Base-by-base conservation (phyloP, 163 green algal species). In the Botryococcus braunii region DNA sequence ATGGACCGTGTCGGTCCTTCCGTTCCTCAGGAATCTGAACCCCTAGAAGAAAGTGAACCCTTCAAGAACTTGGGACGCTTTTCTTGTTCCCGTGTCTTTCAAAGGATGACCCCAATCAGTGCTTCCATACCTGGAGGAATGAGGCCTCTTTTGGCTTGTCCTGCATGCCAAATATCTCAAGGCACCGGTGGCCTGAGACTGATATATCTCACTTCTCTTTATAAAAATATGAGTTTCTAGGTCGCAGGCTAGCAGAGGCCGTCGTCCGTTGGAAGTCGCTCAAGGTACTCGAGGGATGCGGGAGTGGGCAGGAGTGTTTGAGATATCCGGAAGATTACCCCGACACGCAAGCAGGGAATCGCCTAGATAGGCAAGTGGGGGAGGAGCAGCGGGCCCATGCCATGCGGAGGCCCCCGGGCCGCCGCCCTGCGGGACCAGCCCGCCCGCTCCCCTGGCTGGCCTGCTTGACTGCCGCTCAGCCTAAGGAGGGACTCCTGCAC, bases 321-420 rank as follows among this genome's bases (percentile, higher is more conserved):
- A 77, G 47, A 57, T 85, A 77, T 38, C 79, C 79, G 0, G 47
- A 66, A 38, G 76, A 85, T 57, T 68, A 43, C 29, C 72, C 72
- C 38, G 66, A 79, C 60, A 79, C 64, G 6, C 27, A 17, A 6
- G 69, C 69, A 29, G 56, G 40, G 47, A 63, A 34, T 49, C 52
- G 39, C 2, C 29, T 68, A 63, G 62, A 62, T 41, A n/a, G 23
- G 29, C 23, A 58, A 34, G 36, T 70, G 32, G 23, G 7, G 27
- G 43, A 37, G 0, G 46, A 63, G 38, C 48, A 56, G 27, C 48
- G 50, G 25, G 23, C 23, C 35, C 59, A 38, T n/a, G 25, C 6
- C 23, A 11, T 23, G 6, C 59, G 48, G 35, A 23, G 59, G 27
- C 59, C 59, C 48, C 48, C 48, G 59, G 59, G 59, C 59, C 23